phyloP scores from a whole-genome alignment of 345 rosid genomes.

The Salix brachista region DNA sequence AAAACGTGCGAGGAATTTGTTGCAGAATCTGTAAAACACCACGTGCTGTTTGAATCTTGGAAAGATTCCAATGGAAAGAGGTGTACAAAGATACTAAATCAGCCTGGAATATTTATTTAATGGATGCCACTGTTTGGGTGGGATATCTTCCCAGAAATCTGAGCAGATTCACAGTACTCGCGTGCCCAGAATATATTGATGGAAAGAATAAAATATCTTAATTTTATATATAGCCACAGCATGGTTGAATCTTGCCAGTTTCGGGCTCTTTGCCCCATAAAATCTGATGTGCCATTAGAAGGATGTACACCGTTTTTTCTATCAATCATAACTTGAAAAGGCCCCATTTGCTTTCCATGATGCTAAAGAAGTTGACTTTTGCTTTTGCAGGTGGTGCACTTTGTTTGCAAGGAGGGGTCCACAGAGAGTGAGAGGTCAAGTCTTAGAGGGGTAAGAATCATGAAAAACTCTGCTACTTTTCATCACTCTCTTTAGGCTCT shows the following conservation, averaged over 20 bases:
- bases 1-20: background rate
- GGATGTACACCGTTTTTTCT: background rate
- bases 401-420: slow-evolving; percentile 60
- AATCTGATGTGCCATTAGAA: background rate
- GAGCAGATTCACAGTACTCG: background rate
- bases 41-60: background rate
- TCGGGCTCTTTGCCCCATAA: background rate
- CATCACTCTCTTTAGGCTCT: background rate
- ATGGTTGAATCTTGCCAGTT: background rate
- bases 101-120: background rate
- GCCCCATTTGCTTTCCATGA: background rate
- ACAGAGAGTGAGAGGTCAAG: slow-evolving; percentile 51
- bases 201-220: background rate
- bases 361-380: background rate
- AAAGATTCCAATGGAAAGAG: background rate
- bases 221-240: background rate
- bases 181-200: background rate
- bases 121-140: background rate
- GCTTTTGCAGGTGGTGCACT: slow-evolving; percentile 62
- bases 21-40: background rate
- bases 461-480: background rate
- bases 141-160: background rate
- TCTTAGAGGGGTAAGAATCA: slow-evolving; percentile 51
- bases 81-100: background rate
- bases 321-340: background rate